These are phyloP conservation scores for Podosphaera fusca DNA, from an alignment of 2,329 filamentous ascomycete genomes.

Conservation along the genomic window DNA sequence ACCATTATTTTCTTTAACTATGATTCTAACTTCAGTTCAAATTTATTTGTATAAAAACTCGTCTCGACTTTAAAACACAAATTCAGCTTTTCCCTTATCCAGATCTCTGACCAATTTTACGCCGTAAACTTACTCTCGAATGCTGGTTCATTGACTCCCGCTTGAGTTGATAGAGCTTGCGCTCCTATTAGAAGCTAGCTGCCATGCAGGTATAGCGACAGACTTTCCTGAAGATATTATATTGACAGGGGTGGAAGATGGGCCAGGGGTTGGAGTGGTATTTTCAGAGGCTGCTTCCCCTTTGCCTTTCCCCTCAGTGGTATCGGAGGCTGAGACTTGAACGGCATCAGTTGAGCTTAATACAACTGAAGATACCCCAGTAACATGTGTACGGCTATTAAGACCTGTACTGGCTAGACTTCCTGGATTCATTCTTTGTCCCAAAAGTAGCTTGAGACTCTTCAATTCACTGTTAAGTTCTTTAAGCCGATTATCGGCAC, in stretches of 20 bases:
- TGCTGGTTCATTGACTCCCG: not conserved
- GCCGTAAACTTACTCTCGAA: too few species aligned
- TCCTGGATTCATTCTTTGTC: conserved; percentile 30
- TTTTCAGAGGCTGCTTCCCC: conserved; percentile 15
- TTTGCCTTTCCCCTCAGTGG: conserved; percentile 12
- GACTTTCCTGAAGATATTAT: conserved; percentile 26
- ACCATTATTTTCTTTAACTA: too few species aligned
- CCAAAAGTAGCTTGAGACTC: conserved; percentile 74
- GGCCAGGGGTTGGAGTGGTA: conserved; percentile 14
- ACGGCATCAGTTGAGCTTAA: conserved; percentile 5
- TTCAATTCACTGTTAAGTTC: conserved; percentile 74
- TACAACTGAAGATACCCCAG: conserved; percentile 3
- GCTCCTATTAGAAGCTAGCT: conserved; percentile 39
- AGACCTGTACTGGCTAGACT: conserved; percentile 9
- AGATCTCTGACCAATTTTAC: too few species aligned
- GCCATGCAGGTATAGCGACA: conserved; percentile 60
- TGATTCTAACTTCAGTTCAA: too few species aligned
- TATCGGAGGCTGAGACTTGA: conserved; percentile 7
- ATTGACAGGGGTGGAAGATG: conserved; percentile 24
- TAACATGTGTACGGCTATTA: conserved; percentile 11
- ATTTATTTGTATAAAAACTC: too few species aligned
- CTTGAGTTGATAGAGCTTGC: conserved; percentile 6
- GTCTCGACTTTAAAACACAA: too few species aligned
- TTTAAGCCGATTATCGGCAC: conserved; percentile 55
- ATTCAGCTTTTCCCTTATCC: too few species aligned